Percentiles rank a stretch among this genome's conserved stretches.
These are phyloP conservation scores for Canavalia ensiformis DNA, from an alignment of 306 rosid species.

Conservation along the genomic window DNA sequence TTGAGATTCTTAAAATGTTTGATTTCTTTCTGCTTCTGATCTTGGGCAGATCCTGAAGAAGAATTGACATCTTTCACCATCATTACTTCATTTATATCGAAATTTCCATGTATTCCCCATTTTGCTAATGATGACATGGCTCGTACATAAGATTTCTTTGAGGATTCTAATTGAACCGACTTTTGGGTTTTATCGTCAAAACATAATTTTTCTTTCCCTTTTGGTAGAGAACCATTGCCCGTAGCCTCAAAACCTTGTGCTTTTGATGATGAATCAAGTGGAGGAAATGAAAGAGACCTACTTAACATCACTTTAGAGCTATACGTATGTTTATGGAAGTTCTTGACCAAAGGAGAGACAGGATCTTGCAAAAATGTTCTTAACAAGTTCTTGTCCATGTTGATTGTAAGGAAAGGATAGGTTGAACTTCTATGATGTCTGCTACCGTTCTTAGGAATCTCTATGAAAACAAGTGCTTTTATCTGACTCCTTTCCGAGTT, in stretches of 20 bases:
- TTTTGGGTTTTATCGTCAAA: conserved; percentile 8
- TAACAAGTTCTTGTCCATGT: conserved; percentile 57
- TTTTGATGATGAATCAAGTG: conserved; percentile 39
- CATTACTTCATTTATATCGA: conserved; percentile 13
- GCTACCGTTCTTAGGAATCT: conserved; percentile 48
- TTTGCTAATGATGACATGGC: conserved; percentile 3
- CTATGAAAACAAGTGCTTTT: conserved; percentile 49
- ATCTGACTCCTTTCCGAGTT: conserved; percentile 46
- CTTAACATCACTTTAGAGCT: conserved; percentile 43
- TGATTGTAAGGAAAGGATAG: conserved; percentile 51
- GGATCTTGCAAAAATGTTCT: conserved; percentile 58
- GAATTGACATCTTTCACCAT: background rate
- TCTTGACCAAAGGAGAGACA: conserved; percentile 57
- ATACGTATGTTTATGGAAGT: conserved; percentile 50
- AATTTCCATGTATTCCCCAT: conserved; percentile 27
- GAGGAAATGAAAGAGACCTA: conserved; percentile 57
- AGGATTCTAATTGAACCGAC: background rate
- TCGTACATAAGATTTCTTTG: background rate
- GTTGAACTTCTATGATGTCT: conserved; percentile 51
- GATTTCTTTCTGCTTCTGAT: conserved; percentile 24
- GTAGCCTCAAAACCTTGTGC: background rate
- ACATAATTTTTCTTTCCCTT: background rate
- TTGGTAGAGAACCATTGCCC: background rate
- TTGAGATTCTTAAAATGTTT: conserved; percentile 36
- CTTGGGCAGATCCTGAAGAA: conserved; percentile 32